Base-by-base conservation (phyloP, 2,329 filamentous ascomycete genomes). In the Endoconidiophora laricicola region DNA sequence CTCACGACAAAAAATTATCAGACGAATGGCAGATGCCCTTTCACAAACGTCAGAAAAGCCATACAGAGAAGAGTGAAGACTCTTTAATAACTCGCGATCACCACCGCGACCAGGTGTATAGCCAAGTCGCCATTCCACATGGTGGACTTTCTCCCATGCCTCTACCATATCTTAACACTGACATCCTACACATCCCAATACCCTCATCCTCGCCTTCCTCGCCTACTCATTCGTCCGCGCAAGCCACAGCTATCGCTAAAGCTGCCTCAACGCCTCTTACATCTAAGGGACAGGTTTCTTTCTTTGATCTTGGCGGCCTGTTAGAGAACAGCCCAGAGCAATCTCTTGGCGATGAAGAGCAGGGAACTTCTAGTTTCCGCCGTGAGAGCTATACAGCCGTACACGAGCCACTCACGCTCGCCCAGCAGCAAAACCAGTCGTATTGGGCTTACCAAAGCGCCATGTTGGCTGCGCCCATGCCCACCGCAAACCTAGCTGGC, bases 241-340 rank as follows among this genome's bases (percentile, higher is more conserved):
- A 52, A 41, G 29, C 46, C 9, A 16, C 50, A 6, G 46, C 50
- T 7, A 52, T 52, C 16, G 50, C 50, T 16, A 38, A 37, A 9
- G 50, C 46, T 3, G 50, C 50, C 26, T 49, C 46, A 5, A 39
- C 46, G 2, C 50, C 50, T 74, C 3, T 70, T 16, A 37, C 41
- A 3, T 12, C 39, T 10, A 50, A 48, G 4, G 47, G 44, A 3
- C 48, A 73, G 44, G 76, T 91, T 3, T 86, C 84, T 0, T 90
- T 94, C 62, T 87, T 90, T 58, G 88, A 94, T 56, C 81, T 87
- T 1, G 86, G 86, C 20, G 85, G 84, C 0, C 66, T 94, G 0
- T 66, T 93, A 0, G 77, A 81, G 4, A 70, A 70, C 16, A 71
- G 71, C 55, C 64, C 1, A 46, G 49, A 23, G 56, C 59, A 46